Conservation (phyloP, 2,329 filamentous ascomycete species). For the Claviceps quebecensis region DNA sequence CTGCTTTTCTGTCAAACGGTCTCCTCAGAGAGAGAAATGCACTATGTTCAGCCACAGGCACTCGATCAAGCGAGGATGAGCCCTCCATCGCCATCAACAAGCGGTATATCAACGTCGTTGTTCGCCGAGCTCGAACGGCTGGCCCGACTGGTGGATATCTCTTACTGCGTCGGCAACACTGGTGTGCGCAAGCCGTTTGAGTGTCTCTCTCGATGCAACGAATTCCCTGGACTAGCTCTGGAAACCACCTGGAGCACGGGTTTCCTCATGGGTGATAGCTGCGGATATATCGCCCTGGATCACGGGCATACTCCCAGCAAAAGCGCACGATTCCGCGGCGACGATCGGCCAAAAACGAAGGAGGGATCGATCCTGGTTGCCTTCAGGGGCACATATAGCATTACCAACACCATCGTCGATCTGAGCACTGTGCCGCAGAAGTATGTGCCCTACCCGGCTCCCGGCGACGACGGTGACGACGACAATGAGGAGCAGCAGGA, state of each 20-base stretch:
- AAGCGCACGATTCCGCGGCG: slow-evolving; percentile 5
- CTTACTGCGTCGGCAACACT: slow-evolving; percentile 80
- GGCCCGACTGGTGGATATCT: slow-evolving; percentile 82
- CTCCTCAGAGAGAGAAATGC: background rate
- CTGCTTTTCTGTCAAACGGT: background rate
- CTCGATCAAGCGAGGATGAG: background rate
- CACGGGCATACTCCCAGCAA: slow-evolving; percentile 26
- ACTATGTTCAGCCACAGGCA: background rate
- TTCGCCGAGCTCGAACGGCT: slow-evolving; percentile 77
- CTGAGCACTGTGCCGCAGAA: slow-evolving; percentile 78
- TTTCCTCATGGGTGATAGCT: slow-evolving; percentile 72
- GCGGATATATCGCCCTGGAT: slow-evolving; percentile 86
- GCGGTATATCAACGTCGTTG: slow-evolving; percentile 41
- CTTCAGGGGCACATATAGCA: slow-evolving; percentile 87
- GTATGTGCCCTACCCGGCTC: slow-evolving; percentile 73
- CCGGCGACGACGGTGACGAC: slow-evolving; percentile 27
- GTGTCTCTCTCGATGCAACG: slow-evolving; percentile 71
- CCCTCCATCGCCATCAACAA: background rate
- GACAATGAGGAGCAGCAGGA: slow-evolving; percentile 17
- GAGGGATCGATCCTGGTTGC: slow-evolving; percentile 56
- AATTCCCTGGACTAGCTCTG: slow-evolving; percentile 70
- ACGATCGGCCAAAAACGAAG: slow-evolving; percentile 6
- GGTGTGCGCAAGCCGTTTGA: slow-evolving; percentile 73
- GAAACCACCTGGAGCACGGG: slow-evolving; percentile 86
- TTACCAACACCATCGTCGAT: slow-evolving; percentile 83